Conservation (phyloP, 108 stramenopile genomes). For the Pseudonitzschia multiseries region DNA sequence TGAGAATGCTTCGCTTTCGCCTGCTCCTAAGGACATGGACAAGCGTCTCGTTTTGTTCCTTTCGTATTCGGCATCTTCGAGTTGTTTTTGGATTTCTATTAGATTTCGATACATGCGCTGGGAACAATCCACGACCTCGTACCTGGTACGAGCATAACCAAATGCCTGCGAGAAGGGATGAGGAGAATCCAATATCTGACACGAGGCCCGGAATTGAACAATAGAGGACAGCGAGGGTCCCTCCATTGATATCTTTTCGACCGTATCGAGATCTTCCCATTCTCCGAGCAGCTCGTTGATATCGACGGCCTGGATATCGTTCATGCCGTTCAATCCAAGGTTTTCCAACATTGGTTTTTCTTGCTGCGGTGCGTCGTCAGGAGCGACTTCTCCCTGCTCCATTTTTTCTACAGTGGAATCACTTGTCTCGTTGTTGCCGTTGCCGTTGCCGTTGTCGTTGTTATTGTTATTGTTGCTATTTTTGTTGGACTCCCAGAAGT, state of each 20-base stretch:
- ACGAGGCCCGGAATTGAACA: neutral
- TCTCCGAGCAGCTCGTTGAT: slow-evolving; percentile 12
- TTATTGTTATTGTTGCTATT: neutral
- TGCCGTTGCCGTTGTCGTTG: neutral
- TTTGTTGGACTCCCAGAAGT: neutral
- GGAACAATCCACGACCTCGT: slow-evolving; percentile 1
- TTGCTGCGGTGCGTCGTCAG: neutral
- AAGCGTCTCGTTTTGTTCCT: too few species aligned
- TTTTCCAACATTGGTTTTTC: neutral
- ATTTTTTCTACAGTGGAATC: neutral
- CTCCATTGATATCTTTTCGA: neutral
- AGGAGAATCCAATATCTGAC: neutral
- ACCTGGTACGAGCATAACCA: neutral
- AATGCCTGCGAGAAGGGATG: slow-evolving; percentile 4
- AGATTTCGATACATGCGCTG: neutral
- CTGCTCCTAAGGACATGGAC: neutral
- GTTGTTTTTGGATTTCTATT: neutral
- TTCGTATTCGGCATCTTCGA: too few species aligned
- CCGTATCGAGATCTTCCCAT: slow-evolving; percentile 16
- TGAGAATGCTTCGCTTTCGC: too few species aligned
- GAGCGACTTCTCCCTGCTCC: neutral
- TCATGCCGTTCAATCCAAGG: neutral
- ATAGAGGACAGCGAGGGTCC: neutral
- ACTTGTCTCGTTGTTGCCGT: neutral
- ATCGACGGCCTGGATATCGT: neutral